A percentile compares a stretch with the other conserved stretches of the same genome.
These are phyloP conservation scores for Thalassiosira mediterranea DNA, from an alignment of 352 stramenopile genomes.

Conservation along the genomic window DNA sequence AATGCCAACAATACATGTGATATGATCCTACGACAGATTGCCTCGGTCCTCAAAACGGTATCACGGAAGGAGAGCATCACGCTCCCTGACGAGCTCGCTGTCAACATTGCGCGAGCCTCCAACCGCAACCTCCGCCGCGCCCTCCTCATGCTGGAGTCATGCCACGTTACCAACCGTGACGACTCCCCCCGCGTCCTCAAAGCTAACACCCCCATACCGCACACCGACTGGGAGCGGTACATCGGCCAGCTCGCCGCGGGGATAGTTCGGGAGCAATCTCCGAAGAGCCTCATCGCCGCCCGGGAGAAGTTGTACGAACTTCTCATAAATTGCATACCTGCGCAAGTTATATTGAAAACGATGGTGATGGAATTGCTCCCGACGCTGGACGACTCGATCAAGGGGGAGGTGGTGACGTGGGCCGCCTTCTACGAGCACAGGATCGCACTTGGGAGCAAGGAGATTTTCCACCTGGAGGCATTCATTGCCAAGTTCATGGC, in stretches of 20 bases:
- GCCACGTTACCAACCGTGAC: slow-evolving; percentile 68
- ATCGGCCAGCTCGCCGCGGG: slow-evolving; percentile 92
- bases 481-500: slow-evolving; percentile 99
- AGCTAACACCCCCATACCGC: slow-evolving; percentile 47
- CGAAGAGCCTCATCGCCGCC: slow-evolving; percentile 90
- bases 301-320: slow-evolving; percentile 98
- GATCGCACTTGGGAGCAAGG: slow-evolving; percentile 94
- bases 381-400: slow-evolving; percentile 93
- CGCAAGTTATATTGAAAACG: slow-evolving; percentile 95
- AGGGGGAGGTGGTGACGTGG: slow-evolving; percentile 92
- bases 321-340: slow-evolving; percentile 97
- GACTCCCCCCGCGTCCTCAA: slow-evolving; percentile 44
- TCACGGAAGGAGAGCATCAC: slow-evolving; percentile 90
- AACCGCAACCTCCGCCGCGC: slow-evolving; percentile 95
- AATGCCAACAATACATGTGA: no score
- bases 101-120: slow-evolving; percentile 90
- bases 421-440: slow-evolving; percentile 93
- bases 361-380: slow-evolving; percentile 90
- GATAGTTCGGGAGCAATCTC: slow-evolving; percentile 94
- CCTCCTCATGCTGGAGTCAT: slow-evolving; percentile 97
- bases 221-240: slow-evolving; percentile 96
- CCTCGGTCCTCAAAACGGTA: slow-evolving; percentile 88
- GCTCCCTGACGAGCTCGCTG: slow-evolving; percentile 88
- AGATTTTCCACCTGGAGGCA: slow-evolving; percentile 99
- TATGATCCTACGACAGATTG: slow-evolving; percentile 89